phyloP scores from a whole-genome alignment of 129 eudicot genomes.

The Flaveria trinervia region DNA sequence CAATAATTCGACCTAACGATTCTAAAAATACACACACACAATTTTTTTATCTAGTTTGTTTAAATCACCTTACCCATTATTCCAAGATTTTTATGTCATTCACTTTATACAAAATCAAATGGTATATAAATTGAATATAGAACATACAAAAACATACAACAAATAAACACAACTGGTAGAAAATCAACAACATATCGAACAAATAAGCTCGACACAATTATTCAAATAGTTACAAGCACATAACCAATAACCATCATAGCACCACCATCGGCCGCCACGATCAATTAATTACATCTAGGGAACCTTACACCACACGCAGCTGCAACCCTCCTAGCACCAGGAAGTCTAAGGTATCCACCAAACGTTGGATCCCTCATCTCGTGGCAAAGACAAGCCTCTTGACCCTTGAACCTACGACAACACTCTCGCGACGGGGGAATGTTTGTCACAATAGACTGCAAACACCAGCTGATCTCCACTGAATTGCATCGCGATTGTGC shows the following conservation, averaged over 20 bases:
- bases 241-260: background rate
- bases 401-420: background rate
- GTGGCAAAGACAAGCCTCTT: conserved; percentile 4
- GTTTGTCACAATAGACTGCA: conserved; percentile 8
- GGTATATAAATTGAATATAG: no score
- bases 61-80: no score
- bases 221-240: background rate
- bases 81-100: no score
- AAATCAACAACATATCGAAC: background rate
- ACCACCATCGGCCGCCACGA: background rate
- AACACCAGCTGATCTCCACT: background rate
- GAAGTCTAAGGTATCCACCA: conserved; percentile 15
- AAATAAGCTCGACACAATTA: background rate
- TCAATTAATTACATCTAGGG: background rate
- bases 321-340: background rate
- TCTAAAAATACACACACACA: no score
- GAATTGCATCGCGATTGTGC: background rate
- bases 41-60: no score
- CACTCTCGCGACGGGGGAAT: background rate
- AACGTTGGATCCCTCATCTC: background rate
- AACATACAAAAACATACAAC: no score
- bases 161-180: no score
- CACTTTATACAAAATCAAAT: no score
- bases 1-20: no score
- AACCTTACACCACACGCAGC: background rate